Percentiles rank a stretch among this genome's conserved stretches.
Conservation (phyloP, 805 yeast genomes). For the Schwanniomyces occidentalis region DNA sequence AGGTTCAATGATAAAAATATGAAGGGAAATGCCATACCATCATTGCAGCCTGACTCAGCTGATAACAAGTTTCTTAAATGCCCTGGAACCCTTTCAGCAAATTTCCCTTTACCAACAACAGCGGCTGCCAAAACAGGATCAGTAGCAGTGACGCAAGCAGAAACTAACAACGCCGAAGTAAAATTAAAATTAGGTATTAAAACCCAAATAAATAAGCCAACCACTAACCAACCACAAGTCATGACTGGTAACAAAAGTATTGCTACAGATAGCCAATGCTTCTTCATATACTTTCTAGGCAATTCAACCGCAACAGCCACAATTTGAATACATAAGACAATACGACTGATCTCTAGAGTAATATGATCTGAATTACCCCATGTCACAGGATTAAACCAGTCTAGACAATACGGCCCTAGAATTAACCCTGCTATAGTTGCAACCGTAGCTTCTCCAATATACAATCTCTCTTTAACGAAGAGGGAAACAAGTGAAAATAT, state of each 20-base stretch:
- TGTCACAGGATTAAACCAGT: constrained; percentile 77
- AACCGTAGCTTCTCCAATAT: constrained; percentile 89
- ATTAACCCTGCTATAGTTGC: constrained; percentile 84
- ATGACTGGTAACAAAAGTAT: constrained; percentile 80
- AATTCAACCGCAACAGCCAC: constrained; percentile 94
- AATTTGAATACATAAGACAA: constrained; percentile 82
- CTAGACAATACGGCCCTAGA: constrained; percentile 82
- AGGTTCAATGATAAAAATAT: constrained; percentile 69
- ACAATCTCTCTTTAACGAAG: constrained; percentile 77
- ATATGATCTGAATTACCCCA: constrained; percentile 88
- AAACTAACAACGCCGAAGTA: constrained; percentile 67
- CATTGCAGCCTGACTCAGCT: constrained; percentile 90
- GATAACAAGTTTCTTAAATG: constrained; percentile 80
- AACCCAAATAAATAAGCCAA: constrained; percentile 77
- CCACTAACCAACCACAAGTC: constrained; percentile 87
- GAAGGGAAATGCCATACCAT: constrained; percentile 95
- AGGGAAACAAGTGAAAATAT: constrained; percentile 79
- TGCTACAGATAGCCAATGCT: constrained; percentile 77
- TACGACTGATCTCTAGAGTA: constrained; percentile 79
- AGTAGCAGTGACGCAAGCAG: constrained; percentile 92
- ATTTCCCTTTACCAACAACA: constrained; percentile 91
- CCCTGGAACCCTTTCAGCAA: constrained; percentile 90
- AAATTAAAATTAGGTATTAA: constrained; percentile 73
- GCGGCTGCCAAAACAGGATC: constrained; percentile 96
- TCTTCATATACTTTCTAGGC: constrained; percentile 84